Evolutionary conservation across 2,329 filamentous ascomycete species (phyloP), one percentile per base, ranked within the genome.

Genomic region (Sporothrix brunneoviolacea): DNA sequence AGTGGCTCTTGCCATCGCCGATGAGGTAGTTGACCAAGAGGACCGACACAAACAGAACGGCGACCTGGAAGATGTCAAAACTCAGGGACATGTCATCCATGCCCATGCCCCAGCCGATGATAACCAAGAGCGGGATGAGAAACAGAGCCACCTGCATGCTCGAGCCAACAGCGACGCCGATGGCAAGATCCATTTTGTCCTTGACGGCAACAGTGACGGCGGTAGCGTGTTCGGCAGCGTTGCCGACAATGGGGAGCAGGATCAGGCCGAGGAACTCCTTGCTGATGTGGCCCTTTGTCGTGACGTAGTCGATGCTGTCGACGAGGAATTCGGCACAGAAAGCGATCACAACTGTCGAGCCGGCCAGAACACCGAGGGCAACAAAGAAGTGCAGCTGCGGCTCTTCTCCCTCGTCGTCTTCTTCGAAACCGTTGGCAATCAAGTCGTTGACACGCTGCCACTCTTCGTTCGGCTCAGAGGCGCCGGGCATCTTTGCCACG

Each of bases 51-150:
- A 95, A 94, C 36, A 95, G 71, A 36, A 86, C 84, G 19, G 90
- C 85, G 13, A 95, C 83, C 69, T 95, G 88, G 72, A 96, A 96
- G 1, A 83, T 83, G 62, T 94, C 88, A 64, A 95, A 93, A 64
- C 84, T 84, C 5, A 95, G 76, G 18, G 83, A 88, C 88, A 91
- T 91, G 1, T 81, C 74, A 54, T 84, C 81, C 55, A 78, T 65
- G 33, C 70, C 77, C 76, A 90, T 82, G 55, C 81, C 82, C 87
- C 87, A 91, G 49, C 86, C 86, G 32, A 91, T 79, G 33, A 91
- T 77, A 51, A 90, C 84, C 28, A 90, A 77, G 10, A 91, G 70
- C 0, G 87, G 87, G 8, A 88, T 88, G 45, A 91, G 75, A 64
- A 91, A 89, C 24, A 91, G 75, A 1, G 86, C 81, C 42, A 91